phyloP scores from a whole-genome alignment of 331 rosid species.

The Dryas integrifolia region DNA sequence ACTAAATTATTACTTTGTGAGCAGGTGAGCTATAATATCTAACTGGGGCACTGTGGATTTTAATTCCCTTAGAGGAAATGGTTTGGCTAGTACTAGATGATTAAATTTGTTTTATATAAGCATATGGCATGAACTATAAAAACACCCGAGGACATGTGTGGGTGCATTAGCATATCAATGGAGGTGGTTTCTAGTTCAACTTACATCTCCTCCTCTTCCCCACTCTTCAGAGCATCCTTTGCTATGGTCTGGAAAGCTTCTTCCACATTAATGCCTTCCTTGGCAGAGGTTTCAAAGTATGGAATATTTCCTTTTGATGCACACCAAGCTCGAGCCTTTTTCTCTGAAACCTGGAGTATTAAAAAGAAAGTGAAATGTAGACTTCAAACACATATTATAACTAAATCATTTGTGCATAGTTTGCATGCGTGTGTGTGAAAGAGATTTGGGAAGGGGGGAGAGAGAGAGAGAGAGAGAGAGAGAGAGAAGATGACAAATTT shows the following conservation, averaged over 20 bases:
- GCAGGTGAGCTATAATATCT: background rate
- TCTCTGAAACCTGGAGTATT: constrained; percentile 73
- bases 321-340: constrained; percentile 99
- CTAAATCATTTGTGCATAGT: background rate
- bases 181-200: constrained; percentile 29
- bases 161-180: background rate
- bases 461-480: background rate
- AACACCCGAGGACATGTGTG: background rate
- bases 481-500: background rate
- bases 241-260: constrained; percentile 98
- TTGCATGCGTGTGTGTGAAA: background rate
- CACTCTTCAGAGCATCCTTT: constrained; percentile 88
- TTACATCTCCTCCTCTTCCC: constrained; percentile 98
- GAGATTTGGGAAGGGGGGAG: background rate
- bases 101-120: background rate
- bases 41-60: background rate
- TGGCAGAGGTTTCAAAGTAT: constrained; percentile 96
- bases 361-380: background rate
- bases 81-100: background rate
- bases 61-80: background rate
- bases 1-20: background rate
- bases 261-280: constrained; percentile 96
- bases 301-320: constrained; percentile 97
- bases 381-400: background rate
- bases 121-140: background rate